Conservation (phyloP, 2,329 filamentous ascomycete species). For the Thielaviopsis ethacetica region DNA sequence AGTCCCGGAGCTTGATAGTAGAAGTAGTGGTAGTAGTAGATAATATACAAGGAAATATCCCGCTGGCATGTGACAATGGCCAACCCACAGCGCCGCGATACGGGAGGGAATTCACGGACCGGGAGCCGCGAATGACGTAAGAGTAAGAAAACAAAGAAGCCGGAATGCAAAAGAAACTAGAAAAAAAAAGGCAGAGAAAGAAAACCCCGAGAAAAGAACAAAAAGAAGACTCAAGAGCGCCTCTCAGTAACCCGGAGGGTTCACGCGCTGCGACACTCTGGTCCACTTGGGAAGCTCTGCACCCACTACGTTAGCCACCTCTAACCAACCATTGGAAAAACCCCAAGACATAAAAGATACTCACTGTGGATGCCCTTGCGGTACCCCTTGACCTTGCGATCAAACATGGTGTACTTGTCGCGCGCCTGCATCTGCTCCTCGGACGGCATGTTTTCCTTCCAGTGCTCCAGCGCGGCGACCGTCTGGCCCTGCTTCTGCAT, state of each 20-base stretch:
- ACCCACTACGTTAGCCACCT: neutral
- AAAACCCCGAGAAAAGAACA: neutral
- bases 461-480: constrained; percentile 65
- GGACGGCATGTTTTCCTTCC: constrained; percentile 91
- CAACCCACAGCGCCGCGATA: neutral
- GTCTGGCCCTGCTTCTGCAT: constrained; percentile 56
- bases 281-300: constrained; percentile 83
- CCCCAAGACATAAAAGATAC: constrained; percentile 22
- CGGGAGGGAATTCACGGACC: neutral
- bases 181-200: neutral
- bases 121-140: neutral
- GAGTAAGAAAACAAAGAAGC: neutral
- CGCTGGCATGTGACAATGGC: neutral
- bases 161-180: too few relatives aligned
- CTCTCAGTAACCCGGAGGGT: constrained; percentile 77
- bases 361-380: constrained; percentile 94
- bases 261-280: constrained; percentile 80
- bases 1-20: neutral
- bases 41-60: neutral
- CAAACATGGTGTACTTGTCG: constrained; percentile 98
- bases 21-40: neutral
- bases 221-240: neutral
- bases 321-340: neutral
- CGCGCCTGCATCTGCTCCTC: constrained; percentile 90
- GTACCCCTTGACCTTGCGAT: constrained; percentile 88